phyloP scores from a whole-genome alignment of 805 yeast species.

The Suhomyces tanzawaensis region DNA sequence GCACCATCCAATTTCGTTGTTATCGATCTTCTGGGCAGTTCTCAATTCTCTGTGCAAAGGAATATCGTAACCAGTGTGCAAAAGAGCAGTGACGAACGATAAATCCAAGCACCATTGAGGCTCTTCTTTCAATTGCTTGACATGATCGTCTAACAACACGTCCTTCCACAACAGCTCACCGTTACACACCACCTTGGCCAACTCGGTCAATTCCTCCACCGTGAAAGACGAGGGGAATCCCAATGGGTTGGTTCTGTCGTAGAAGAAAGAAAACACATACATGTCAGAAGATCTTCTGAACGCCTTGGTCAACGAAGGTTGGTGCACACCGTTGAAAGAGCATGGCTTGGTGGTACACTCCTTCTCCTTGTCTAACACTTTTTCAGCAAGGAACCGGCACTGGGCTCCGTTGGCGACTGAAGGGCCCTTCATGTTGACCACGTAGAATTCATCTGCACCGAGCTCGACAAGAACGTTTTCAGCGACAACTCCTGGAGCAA shows the following conservation, averaged over 20 bases:
- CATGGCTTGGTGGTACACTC: conserved; percentile 79
- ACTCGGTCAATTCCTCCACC: conserved; percentile 74
- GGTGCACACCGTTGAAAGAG: conserved; percentile 96
- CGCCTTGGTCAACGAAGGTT: conserved; percentile 81
- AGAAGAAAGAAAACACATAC: conserved; percentile 90
- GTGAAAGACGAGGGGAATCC: conserved; percentile 94
- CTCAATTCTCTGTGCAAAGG: conserved; percentile 85
- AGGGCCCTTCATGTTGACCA: conserved; percentile 67
- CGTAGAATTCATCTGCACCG: conserved; percentile 41
- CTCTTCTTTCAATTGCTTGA: conserved; percentile 64
- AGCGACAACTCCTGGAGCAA: conserved; percentile 74
- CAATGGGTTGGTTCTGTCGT: conserved; percentile 88
- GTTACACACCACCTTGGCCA: conserved; percentile 80
- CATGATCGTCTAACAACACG: conserved; percentile 63
- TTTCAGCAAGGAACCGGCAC: conserved; percentile 83
- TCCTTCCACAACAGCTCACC: conserved; percentile 78
- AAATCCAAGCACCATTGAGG: conserved; percentile 95
- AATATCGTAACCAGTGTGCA: conserved; percentile 96
- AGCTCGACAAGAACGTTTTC: conserved; percentile 59
- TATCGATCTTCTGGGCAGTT: conserved; percentile 86
- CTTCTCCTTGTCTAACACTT: conserved; percentile 76
- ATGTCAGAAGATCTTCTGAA: conserved; percentile 74
- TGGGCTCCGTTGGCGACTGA: conserved; percentile 65
- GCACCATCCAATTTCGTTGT: conserved; percentile 97
- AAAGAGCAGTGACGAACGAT: conserved; percentile 82